A percentile compares a stretch with the other conserved stretches of the same genome.
Conservation (phyloP, 148 eudicot species). For the Nepenthes gracilis region DNA sequence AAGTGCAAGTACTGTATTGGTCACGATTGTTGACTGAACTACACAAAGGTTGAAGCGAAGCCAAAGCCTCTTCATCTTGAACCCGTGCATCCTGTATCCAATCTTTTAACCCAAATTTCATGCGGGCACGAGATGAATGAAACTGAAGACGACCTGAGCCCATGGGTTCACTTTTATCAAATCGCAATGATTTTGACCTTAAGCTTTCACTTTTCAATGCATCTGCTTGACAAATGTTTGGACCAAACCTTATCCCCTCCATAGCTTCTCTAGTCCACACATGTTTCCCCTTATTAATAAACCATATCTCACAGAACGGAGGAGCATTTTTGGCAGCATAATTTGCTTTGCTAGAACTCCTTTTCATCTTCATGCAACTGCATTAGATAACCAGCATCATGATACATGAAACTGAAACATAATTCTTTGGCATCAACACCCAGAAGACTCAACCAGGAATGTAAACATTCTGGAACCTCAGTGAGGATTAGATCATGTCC, state of each 20-base stretch:
- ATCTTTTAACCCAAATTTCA: slow-evolving; percentile 10
- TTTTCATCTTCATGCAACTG: slow-evolving; percentile 51
- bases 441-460: not conserved
- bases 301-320: slow-evolving; percentile 59
- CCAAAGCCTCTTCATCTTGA: slow-evolving; percentile 16
- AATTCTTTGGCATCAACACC: not conserved
- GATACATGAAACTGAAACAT: too few relatives aligned
- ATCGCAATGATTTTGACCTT: slow-evolving; percentile 28
- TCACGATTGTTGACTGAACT: slow-evolving; percentile 12
- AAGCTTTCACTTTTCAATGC: slow-evolving; percentile 12
- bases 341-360: slow-evolving; percentile 39
- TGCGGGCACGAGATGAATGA: slow-evolving; percentile 20
- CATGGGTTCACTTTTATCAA: slow-evolving; percentile 15
- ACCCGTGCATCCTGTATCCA: slow-evolving; percentile 14
- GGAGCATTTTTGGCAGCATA: slow-evolving; percentile 61
- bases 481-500: not conserved
- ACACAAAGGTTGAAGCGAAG: slow-evolving; percentile 10
- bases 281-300: slow-evolving; percentile 59
- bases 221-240: slow-evolving; percentile 1
- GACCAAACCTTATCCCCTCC: slow-evolving; percentile 9
- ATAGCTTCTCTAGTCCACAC: slow-evolving; percentile 60
- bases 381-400: slow-evolving; percentile 7
- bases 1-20: slow-evolving; percentile 4
- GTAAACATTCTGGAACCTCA: not conserved
- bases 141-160: slow-evolving; percentile 15